Conservation (phyloP, 2,329 filamentous ascomycete genomes). For the Stagonosporopsis cucurbitacearum region DNA sequence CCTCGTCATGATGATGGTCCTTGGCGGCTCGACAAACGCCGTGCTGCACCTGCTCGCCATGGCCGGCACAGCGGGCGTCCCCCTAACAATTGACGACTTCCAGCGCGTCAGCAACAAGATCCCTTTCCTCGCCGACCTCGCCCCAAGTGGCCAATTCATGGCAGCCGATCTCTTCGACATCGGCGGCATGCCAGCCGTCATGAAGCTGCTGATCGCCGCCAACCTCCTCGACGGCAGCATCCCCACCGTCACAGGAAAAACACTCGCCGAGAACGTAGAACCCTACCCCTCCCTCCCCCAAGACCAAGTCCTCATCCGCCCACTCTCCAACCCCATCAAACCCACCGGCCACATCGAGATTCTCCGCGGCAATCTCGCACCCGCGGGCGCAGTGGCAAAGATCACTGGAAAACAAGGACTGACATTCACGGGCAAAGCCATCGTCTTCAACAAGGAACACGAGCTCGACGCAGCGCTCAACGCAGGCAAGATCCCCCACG, state of each 20-base stretch:
- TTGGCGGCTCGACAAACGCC: slow-evolving; percentile 90
- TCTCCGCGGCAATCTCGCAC: slow-evolving; percentile 84
- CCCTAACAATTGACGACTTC: slow-evolving; percentile 80
- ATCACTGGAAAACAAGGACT: slow-evolving; percentile 96
- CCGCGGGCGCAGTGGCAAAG: slow-evolving; percentile 89
- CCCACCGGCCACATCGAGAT: slow-evolving; percentile 86
- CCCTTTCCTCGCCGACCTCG: slow-evolving; percentile 84
- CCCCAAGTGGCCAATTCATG: slow-evolving; percentile 81
- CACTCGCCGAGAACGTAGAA: slow-evolving; percentile 80
- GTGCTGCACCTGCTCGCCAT: slow-evolving; percentile 90
- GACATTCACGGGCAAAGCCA: slow-evolving; percentile 77
- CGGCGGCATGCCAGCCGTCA: slow-evolving; percentile 82
- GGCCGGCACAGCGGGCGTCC: slow-evolving; percentile 81
- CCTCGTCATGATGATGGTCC: slow-evolving; percentile 85
- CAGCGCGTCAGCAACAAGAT: slow-evolving; percentile 82
- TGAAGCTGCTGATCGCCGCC: slow-evolving; percentile 82
- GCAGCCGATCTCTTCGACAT: slow-evolving; percentile 89
- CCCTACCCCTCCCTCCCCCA: slow-evolving; percentile 78
- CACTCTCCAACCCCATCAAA: slow-evolving; percentile 85
- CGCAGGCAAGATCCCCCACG: slow-evolving; percentile 70
- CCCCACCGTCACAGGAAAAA: slow-evolving; percentile 83
- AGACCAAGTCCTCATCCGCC: slow-evolving; percentile 82
- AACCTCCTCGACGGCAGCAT: slow-evolving; percentile 78
- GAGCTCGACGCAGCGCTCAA: slow-evolving; percentile 78
- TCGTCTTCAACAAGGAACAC: slow-evolving; percentile 86